Evolutionary conservation across 2,329 filamentous ascomycete genomes (phyloP), one percentile per base, ranked within the genome.

Genomic region (Proliferodiscus dingleyae): DNA sequence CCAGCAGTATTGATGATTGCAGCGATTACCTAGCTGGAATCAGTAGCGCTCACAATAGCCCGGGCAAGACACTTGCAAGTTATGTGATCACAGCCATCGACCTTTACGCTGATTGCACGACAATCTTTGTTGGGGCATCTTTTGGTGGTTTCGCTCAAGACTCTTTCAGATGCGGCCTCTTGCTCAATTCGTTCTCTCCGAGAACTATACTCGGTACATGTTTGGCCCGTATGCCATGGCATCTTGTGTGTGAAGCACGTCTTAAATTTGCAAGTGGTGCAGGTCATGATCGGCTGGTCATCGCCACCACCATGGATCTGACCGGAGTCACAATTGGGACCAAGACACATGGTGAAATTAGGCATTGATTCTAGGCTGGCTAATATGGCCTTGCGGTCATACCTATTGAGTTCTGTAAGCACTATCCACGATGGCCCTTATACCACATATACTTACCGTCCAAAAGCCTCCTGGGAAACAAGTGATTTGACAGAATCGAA

Each of bases 271-370:
- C 73, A 72, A 33, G 59, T 51, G 34, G 62, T 53, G 55, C 72
- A 72, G 13, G 61, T 65, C 30, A 72, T 67, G 15, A 70, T 71
- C 0, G 72, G 68, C 3, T 67, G 63, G 2, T 55, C 56, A 1
- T 53, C 45, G 13, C 69, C 69, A 3, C 59, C 65, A 1, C 66
- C 63, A 37, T 80, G 76, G 2, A 77, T 64, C 51, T 80, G 76
- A 0, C 77, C 77, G 1, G 67, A 70, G 7, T 64, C 67, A 53
- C 78, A 82, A 2, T 63, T 65, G 0, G 72, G 62, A 4, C 45
- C 47, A 1, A 76, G 68, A 52, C 78, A 82, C 71, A 74, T 78
- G 11, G 70, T 59, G 52, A 78, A 81, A 24, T 70, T 69, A 0
- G 67, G 62, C 1, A 70, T 61, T 16, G 63, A 57, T 15, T 68